These are phyloP conservation scores for Stachybotrys chartarum DNA, from an alignment of 2,329 filamentous ascomycete genomes.

Conservation along the genomic window DNA sequence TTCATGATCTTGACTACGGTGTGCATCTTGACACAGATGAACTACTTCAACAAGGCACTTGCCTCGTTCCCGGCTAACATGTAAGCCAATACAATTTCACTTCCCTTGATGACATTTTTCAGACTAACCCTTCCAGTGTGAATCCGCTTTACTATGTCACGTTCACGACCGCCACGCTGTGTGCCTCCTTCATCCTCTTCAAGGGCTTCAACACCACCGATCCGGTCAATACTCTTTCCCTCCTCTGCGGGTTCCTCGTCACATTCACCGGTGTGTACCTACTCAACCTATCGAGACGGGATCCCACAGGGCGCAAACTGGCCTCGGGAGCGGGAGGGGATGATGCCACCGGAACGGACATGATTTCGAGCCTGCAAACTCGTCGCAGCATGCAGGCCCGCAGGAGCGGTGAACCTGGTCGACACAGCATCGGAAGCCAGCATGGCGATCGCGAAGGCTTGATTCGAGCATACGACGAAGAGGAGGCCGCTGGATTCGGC, in stretches of 20 bases:
- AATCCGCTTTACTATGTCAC: slow-evolving; percentile 97
- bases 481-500: slow-evolving; percentile 66
- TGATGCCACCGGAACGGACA: slow-evolving; percentile 85
- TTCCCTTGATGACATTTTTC: neutral
- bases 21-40: slow-evolving; percentile 98
- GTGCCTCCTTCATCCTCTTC: slow-evolving; percentile 94
- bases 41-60: slow-evolving; percentile 98
- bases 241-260: slow-evolving; percentile 86
- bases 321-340: slow-evolving; percentile 54
- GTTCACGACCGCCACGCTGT: slow-evolving; percentile 89
- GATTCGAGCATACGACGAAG: slow-evolving; percentile 84
- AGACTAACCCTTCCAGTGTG: slow-evolving; percentile 49
- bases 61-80: slow-evolving; percentile 97
- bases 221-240: slow-evolving; percentile 82
- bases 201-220: slow-evolving; percentile 93
- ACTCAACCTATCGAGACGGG: slow-evolving; percentile 86
- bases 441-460: slow-evolving; percentile 71
- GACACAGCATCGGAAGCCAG: slow-evolving; percentile 57
- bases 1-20: slow-evolving; percentile 90
- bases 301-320: slow-evolving; percentile 70
- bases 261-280: slow-evolving; percentile 96
- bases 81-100: slow-evolving; percentile 44
- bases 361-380: slow-evolving; percentile 81
- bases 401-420: slow-evolving; percentile 60
- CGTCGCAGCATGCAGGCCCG: slow-evolving; percentile 88